Base-by-base conservation (phyloP, 805 yeast genomes). In the Lachancea thermotolerans region DNA sequence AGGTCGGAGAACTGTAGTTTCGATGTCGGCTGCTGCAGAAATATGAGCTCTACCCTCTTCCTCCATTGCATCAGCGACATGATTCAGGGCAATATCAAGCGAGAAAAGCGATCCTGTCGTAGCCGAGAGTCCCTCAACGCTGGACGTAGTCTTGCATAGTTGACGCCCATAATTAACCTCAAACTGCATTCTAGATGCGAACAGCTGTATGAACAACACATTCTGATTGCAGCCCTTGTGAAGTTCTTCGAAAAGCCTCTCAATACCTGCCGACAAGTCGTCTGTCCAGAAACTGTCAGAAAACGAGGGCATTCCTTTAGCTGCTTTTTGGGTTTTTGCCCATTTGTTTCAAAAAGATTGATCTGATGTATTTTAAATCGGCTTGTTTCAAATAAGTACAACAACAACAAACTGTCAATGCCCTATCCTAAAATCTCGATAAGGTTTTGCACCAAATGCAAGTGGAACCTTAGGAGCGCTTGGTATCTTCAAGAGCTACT, bases 401-500 rank as follows among this genome's bases (percentile, higher is more conserved):
- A 25, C 15, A 21, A 16, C 15, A 15, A 15, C 48, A 49, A 32
- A 31, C 8, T 14, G 14, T n/a, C 18, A 36, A 55, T 57, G 60
- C 55, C 59, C 28, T 79, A 71, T 47, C 93, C 95, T 2, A 68
- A 79, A 37, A 75, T 88, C 2, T 67, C 78, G 4, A 86, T 88
- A 35, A 73, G 77, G 52, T 88, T 82, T 65, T 88, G 96, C 59
- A 82, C 84, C 33, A 78, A 75, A 58, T 88, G 96, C 69, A 83
- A 84, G 56, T 88, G 96, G 96, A 84, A 85, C 55, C 74, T 86
- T 39, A 68, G 96, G 10, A 95, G 96, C 1, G 74, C 86, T 0
- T 89, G 96, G 96, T 86, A 86, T 54, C 68, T 79, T 29, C 95
- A 85, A 59, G 96, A 88, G 62, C 67, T 89, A 1, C 65, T 88